phyloP scores from a whole-genome alignment of 2,329 filamentous ascomycete species.

The Aureobasidium namibiae region DNA sequence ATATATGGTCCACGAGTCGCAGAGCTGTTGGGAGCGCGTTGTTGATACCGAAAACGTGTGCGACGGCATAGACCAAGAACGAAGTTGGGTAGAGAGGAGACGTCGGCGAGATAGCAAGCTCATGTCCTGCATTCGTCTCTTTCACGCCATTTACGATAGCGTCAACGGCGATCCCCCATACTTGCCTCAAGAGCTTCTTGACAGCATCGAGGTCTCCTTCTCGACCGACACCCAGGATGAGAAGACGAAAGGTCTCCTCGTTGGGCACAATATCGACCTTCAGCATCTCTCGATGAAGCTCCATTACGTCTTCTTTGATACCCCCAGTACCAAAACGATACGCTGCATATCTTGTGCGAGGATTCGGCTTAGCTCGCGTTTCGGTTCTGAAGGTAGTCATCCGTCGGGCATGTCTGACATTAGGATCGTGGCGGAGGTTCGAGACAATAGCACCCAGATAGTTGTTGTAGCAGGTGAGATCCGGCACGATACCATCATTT shows the following conservation, averaged over 20 bases:
- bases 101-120: slow-evolving; percentile 27
- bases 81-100: slow-evolving; percentile 52
- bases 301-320: slow-evolving; percentile 23
- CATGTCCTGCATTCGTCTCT: neutral
- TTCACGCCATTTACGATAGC: slow-evolving; percentile 26
- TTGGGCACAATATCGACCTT: slow-evolving; percentile 36
- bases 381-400: slow-evolving; percentile 26
- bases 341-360: slow-evolving; percentile 11
- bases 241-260: slow-evolving; percentile 44
- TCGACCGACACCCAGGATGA: slow-evolving; percentile 45
- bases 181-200: slow-evolving; percentile 39
- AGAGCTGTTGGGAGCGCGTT: slow-evolving; percentile 53
- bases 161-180: slow-evolving; percentile 48
- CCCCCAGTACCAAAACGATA: slow-evolving; percentile 24
- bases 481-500: slow-evolving; percentile 32
- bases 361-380: slow-evolving; percentile 12
- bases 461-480: slow-evolving; percentile 47
- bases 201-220: slow-evolving; percentile 44
- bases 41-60: slow-evolving; percentile 60
- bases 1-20: slow-evolving; percentile 54
- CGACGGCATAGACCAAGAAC: slow-evolving; percentile 56
- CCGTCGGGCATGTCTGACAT: slow-evolving; percentile 31
- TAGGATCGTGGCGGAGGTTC: slow-evolving; percentile 27
- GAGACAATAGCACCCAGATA: slow-evolving; percentile 45
- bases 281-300: slow-evolving; percentile 43